phyloP scores from a whole-genome alignment of 2,329 filamentous ascomycete species.

The Xylaria sp. region DNA sequence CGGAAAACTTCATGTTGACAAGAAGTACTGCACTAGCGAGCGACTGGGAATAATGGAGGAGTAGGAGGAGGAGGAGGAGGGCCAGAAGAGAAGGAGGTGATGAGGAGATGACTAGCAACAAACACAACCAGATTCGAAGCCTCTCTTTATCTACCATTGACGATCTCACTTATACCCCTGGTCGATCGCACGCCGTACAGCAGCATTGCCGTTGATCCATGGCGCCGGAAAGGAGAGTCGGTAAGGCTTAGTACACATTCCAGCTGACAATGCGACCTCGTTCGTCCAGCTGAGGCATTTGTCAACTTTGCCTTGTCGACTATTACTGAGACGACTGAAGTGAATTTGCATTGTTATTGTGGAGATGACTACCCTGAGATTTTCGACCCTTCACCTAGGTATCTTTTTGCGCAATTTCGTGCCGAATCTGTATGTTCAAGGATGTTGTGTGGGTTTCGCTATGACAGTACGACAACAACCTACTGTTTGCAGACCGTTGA shows the following conservation, averaged over 20 bases:
- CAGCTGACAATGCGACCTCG: constrained; percentile 5
- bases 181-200: not conserved
- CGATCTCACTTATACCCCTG: not conserved
- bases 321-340: constrained; percentile 1
- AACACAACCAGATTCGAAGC: not conserved
- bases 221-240: constrained; percentile 9
- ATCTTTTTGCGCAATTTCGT: not conserved
- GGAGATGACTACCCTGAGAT: not conserved
- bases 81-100: not conserved
- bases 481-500: not conserved
- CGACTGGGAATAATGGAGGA: not conserved
- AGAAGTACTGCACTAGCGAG: constrained; percentile 26
- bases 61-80: not conserved
- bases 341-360: constrained; percentile 16
- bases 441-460: not conserved
- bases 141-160: constrained; percentile 12
- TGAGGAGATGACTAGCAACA: not conserved
- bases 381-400: not conserved
- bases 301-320: constrained; percentile 18
- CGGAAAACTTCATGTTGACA: constrained; percentile 26
- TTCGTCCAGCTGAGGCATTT: constrained; percentile 20
- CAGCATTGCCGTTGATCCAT: not conserved
- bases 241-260: constrained; percentile 29
- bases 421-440: not conserved
- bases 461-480: not conserved